A percentile compares a stretch with the other conserved stretches of the same genome.
Conservation (phyloP, 805 yeast species). For the Metschnikowia cerradonensis region DNA sequence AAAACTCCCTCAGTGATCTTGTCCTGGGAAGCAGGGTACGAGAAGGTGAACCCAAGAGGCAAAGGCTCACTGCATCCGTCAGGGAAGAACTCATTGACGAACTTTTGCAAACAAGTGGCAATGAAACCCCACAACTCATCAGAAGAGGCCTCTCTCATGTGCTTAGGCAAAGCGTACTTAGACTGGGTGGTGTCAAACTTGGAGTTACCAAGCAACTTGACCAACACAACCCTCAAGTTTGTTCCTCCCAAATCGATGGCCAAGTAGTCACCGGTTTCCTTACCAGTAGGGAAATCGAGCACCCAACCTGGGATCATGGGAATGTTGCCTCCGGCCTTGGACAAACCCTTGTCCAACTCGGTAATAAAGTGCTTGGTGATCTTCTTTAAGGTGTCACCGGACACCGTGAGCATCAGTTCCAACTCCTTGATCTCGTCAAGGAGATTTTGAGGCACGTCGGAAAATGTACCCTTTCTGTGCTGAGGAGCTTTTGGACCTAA, state of each 20-base stretch:
- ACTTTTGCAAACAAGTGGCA: constrained; percentile 72
- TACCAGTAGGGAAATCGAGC: constrained; percentile 86
- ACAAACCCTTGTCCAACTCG: constrained; percentile 80
- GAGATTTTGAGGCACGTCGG: constrained; percentile 64
- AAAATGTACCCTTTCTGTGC: constrained; percentile 59
- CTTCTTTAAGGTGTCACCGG: constrained; percentile 53
- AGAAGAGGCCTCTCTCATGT: constrained; percentile 71
- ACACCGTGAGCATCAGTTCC: constrained; percentile 60
- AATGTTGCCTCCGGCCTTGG: constrained; percentile 73
- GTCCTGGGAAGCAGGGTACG: constrained; percentile 82
- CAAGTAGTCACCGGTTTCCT: constrained; percentile 82
- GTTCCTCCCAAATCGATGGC: constrained; percentile 98
- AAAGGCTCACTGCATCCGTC: constrained; percentile 54
- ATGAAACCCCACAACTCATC: constrained; percentile 83
- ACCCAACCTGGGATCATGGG: constrained; percentile 99
- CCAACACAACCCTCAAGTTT: constrained; percentile 87
- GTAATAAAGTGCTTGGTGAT: constrained; percentile 71
- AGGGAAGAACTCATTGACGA: constrained; percentile 65
- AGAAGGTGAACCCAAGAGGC: constrained; percentile 92
- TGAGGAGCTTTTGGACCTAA: constrained; percentile 83
- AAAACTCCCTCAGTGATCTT: constrained; percentile 82
- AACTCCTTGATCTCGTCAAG: constrained; percentile 53
- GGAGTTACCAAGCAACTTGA: constrained; percentile 76
- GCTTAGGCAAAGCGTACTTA: constrained; percentile 74
- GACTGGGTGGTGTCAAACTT: constrained; percentile 84